Percentiles rank a stretch among this genome's conserved stretches.
These are phyloP conservation scores for Rubia yunnanensis DNA, from an alignment of 257 asterid genomes.

Conservation along the genomic window DNA sequence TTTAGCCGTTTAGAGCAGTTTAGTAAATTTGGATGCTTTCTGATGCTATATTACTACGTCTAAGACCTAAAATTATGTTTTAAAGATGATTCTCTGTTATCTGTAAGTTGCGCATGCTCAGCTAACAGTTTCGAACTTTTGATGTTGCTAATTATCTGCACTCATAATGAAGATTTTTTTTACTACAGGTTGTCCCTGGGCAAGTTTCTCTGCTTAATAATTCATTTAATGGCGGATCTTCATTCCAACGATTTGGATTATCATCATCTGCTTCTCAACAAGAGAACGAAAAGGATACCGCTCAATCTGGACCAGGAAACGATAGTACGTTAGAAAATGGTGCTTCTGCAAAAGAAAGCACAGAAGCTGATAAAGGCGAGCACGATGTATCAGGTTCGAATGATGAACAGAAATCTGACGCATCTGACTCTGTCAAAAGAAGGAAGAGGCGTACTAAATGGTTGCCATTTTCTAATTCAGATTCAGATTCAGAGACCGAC, in stretches of 20 bases:
- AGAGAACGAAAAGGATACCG: slow-evolving; percentile 33
- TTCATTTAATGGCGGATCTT: slow-evolving; percentile 24
- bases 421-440: slow-evolving; percentile 16
- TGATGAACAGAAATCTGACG: slow-evolving; percentile 16
- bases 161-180: not conserved
- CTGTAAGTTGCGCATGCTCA: not conserved
- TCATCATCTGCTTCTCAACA: slow-evolving; percentile 59
- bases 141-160: not conserved
- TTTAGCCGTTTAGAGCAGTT: not conserved
- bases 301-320: slow-evolving; percentile 29
- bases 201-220: slow-evolving; percentile 27
- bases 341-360: slow-evolving; percentile 19
- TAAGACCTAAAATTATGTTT: not conserved
- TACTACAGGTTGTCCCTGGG: slow-evolving; percentile 30
- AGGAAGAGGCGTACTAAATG: slow-evolving; percentile 32
- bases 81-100: not conserved
- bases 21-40: not conserved
- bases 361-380: slow-evolving; percentile 26
- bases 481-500: slow-evolving; percentile 45
- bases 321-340: slow-evolving; percentile 19
- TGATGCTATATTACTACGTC: not conserved
- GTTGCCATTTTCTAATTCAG: slow-evolving; percentile 38
- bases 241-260: slow-evolving; percentile 37
- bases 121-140: not conserved
- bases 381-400: slow-evolving; percentile 53